phyloP scores from a whole-genome alignment of 495 filamentous ascomycete species.

The Beverwykella pulmonaria region DNA sequence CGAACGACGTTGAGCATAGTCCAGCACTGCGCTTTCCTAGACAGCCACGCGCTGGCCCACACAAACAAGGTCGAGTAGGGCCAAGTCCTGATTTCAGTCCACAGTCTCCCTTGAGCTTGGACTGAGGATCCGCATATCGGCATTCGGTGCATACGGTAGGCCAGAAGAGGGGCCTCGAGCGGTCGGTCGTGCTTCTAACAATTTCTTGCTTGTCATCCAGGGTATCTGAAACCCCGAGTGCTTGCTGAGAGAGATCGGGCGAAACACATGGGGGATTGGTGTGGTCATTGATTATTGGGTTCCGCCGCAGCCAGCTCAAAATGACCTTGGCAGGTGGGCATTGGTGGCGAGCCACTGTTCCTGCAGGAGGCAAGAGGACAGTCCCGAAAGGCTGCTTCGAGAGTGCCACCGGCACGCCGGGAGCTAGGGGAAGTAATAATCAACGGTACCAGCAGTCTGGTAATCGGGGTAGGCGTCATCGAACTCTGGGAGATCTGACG shows the following conservation, averaged over 20 bases:
- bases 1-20: neutral
- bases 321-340: constrained; percentile 7
- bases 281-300: no score
- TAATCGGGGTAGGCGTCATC: constrained; percentile 21
- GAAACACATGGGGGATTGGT: neutral
- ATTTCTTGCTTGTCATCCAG: no score
- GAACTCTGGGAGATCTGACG: neutral
- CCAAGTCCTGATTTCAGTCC: neutral
- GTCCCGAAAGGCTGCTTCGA: neutral
- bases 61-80: neutral
- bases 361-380: constrained; percentile 18
- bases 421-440: constrained; percentile 3
- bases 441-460: constrained; percentile 6
- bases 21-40: neutral
- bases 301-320: neutral
- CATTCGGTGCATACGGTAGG: no score
- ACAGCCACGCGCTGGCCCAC: neutral
- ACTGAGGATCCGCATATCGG: neutral
- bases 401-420: constrained; percentile 9
- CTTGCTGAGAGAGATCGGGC: no score
- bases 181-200: no score
- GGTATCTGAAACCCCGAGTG: no score
- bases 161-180: no score
- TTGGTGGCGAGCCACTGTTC: constrained; percentile 11
- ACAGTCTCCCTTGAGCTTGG: neutral